These are phyloP conservation scores for Trifolium pratense DNA, from an alignment of 306 rosid genomes.

Conservation along the genomic window DNA sequence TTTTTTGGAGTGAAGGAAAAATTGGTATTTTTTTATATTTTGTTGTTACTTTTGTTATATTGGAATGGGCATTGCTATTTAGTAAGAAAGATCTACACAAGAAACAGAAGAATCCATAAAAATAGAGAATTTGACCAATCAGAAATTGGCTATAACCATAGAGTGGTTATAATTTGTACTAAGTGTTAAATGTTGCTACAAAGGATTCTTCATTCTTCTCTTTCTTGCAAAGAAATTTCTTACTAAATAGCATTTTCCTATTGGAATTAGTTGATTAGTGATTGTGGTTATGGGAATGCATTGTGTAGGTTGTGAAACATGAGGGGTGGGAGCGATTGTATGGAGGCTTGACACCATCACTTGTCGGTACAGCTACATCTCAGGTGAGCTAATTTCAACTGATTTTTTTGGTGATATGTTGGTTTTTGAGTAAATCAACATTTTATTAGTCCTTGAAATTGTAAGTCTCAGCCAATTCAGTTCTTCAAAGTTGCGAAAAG, in stretches of 20 bases:
- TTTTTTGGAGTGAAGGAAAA: not conserved
- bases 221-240: no score
- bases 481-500: not conserved
- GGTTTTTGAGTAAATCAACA: not conserved
- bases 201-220: no score
- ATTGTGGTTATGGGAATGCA: slow-evolving; percentile 22
- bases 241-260: no score
- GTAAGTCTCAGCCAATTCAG: not conserved
- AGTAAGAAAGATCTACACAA: no score
- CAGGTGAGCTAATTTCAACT: slow-evolving; percentile 67
- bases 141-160: no score
- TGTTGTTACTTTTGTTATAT: not conserved
- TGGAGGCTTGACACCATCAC: slow-evolving; percentile 86
- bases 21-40: not conserved
- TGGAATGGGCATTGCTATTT: not conserved
- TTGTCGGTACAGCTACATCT: slow-evolving; percentile 88
- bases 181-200: no score
- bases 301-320: slow-evolving; percentile 71
- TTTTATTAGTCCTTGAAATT: not conserved
- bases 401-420: slow-evolving; percentile 3
- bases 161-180: no score
- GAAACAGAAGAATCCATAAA: no score
- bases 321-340: slow-evolving; percentile 94
- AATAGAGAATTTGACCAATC: no score
- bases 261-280: not conserved